phyloP scores from a whole-genome alignment of 768 basidiomycete species.

The Termitomyces sp. region DNA sequence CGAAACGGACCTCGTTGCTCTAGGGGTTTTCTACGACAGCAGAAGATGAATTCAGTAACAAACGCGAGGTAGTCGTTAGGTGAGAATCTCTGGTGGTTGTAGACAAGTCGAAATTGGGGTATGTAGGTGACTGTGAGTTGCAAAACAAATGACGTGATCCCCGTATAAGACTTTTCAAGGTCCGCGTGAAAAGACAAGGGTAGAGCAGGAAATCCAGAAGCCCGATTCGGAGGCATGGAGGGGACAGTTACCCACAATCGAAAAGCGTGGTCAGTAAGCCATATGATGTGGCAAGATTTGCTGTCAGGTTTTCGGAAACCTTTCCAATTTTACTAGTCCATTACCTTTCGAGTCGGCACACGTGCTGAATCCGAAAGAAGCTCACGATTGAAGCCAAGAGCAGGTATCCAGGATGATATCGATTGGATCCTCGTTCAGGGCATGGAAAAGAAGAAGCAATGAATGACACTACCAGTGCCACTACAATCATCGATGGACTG shows the following conservation, averaged over 20 bases:
- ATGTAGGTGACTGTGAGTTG: no score
- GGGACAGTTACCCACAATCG: neutral
- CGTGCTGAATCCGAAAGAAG: neutral
- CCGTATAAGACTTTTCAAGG: neutral
- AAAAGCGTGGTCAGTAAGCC: conserved; percentile 3
- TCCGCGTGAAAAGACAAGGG: neutral
- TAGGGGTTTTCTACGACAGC: neutral
- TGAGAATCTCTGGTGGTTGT: neutral
- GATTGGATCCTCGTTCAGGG: neutral
- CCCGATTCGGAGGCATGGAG: conserved; percentile 8
- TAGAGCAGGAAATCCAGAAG: neutral
- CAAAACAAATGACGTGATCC: no score
- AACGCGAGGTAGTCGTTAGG: neutral
- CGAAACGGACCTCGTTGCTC: conserved; percentile 2
- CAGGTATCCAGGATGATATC: neutral
- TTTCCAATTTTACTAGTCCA: neutral
- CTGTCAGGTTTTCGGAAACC: neutral
- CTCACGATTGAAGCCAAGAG: neutral
- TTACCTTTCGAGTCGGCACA: neutral
- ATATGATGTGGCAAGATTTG: conserved; percentile 9
- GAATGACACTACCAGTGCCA: no score
- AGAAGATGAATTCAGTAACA: neutral
- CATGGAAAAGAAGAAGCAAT: neutral
- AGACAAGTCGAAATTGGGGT: neutral
- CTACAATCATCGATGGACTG: neutral